Conservation (phyloP, 352 stramenopile species). For the Pythium phragmiticola region DNA sequence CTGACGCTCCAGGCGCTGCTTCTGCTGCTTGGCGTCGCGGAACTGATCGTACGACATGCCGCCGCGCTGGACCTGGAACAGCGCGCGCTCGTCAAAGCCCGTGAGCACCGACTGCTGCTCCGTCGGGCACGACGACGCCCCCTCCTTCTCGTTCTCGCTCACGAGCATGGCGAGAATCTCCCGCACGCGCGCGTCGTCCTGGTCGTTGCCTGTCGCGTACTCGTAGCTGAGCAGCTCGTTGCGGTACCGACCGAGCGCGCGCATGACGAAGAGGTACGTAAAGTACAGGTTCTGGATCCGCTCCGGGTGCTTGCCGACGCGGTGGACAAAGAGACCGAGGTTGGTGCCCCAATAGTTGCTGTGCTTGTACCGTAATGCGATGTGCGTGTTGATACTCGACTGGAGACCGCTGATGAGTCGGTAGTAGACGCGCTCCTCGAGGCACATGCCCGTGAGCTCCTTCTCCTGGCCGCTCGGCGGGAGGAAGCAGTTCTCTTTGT, state of each 20-base stretch:
- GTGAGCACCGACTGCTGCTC: constrained; percentile 70
- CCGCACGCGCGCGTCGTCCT: constrained; percentile 70
- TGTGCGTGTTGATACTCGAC: constrained; percentile 95
- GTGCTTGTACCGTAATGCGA: constrained; percentile 85
- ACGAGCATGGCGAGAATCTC: constrained; percentile 75
- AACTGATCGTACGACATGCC: constrained; percentile 60
- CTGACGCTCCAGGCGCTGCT: constrained; percentile 60
- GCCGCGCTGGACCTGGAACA: constrained; percentile 75
- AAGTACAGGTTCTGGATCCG: constrained; percentile 98
- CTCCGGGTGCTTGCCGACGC: constrained; percentile 92
- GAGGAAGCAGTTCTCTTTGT: constrained; percentile 97
- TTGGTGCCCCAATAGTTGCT: constrained; percentile 71
- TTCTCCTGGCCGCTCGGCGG: constrained; percentile 48
- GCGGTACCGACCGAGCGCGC: constrained; percentile 92
- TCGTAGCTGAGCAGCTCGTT: constrained; percentile 93
- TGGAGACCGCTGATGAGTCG: constrained; percentile 95
- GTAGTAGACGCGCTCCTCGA: constrained; percentile 97
- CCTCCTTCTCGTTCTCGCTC: constrained; percentile 60
- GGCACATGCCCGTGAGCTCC: constrained; percentile 72
- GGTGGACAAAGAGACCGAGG: constrained; percentile 78
- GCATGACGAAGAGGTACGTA: constrained; percentile 96
- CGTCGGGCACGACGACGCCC: constrained; percentile 43
- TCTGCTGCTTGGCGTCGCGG: constrained; percentile 54
- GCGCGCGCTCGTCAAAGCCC: constrained; percentile 86
- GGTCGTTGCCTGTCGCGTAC: constrained; percentile 93